Base-by-base conservation (phyloP, 2,329 filamentous ascomycete genomes). In the Blumeria hordei region DNA sequence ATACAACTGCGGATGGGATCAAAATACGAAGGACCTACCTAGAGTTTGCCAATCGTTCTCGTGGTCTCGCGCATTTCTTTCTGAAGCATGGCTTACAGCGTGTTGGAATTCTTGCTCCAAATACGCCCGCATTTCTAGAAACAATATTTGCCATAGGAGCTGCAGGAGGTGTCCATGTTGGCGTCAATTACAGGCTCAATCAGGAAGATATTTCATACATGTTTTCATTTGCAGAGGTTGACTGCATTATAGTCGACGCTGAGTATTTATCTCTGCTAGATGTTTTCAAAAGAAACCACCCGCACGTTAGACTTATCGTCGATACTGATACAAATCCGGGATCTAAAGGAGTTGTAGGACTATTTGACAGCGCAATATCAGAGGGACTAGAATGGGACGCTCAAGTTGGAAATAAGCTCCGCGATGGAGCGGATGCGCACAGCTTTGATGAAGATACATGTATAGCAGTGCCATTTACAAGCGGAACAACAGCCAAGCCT, bases 91-190 rank as follows among this genome's bases (percentile, higher is more conserved):
- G 76, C 4, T 80, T 78, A 63, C 82, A 78, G 63, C 76, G 85
- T 57, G 83, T 96, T 6, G 92, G 92, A 6, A 81, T 98, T 51
- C 72, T 98, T 10, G 81, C 80, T 8, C 85, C 92, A 3, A 98
- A 98, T 66, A 98, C 92, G 0, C 92, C 92, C 0, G 88, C 88
- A 0, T 96, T 96, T 63, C 72, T 98, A 33, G 90, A 96, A 69
- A 77, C 80, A 6, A 85, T 94, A 58, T 98, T 86, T 64, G 92
- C 85, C 1, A 83, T 95, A 61, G 81, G 81, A 0, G 88, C 85
- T 0, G 85, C 85, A 0, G 87, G 87, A 1, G 85, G 74, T 7
- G 77, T 93, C 28, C 79, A 88, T 58, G 83, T 94, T 54, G 76
- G 74, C 3, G 77, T 81, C 49, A 86, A 86, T 60, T 85, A 85